Base-by-base conservation (phyloP, 129 eudicot species). In the Erigeron canadensis region DNA sequence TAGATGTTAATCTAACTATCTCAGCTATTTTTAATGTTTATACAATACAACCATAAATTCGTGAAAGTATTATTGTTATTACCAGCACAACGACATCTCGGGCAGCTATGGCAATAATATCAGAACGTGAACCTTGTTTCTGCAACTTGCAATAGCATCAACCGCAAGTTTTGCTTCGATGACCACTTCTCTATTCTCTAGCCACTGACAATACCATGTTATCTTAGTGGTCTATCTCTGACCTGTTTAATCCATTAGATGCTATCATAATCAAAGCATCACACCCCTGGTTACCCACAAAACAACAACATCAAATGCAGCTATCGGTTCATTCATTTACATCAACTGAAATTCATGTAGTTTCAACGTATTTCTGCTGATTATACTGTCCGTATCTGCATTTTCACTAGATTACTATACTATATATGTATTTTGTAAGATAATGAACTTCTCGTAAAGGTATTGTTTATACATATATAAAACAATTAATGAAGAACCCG, bases 41-140 rank as follows among this genome's bases (percentile, higher is more conserved):
- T 72, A 63, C 41, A 23, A 18, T 28, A 64, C 45, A 16, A 5
- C n/a, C 17, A 58, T 3, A 57, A 46, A 46, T 15, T 5, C 10
- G 8, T 34, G 47, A 39, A 53, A 21, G 59, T 9, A 45, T 62
- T 23, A 10, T 5, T 2, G 41, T 56, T 8, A 1, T 1, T 17
- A 91, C 98, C 84, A 82, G 38, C 3, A 53, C 54, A 37, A 89
- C 76, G 34, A 87, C 98, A 60, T 93, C 98, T 4, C 98, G 84
- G 44, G 98, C 85, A 46, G 98, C 98, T 83, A 93, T 77, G 71
- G 95, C 77, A 44, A 93, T 91, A 82, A 91, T 88, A 73, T 91
- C 96, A 3, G 97, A 96, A 75, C 97, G 88, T 0, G 97, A 91
- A 91, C 96, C 76, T 85, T 88, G 67, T 86, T 86, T 23, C 8